Evolutionary conservation across 108 stramenopile species (phyloP), one percentile per base, ranked within the genome.

Genomic region (Chaetoceros tenuissimus): DNA sequence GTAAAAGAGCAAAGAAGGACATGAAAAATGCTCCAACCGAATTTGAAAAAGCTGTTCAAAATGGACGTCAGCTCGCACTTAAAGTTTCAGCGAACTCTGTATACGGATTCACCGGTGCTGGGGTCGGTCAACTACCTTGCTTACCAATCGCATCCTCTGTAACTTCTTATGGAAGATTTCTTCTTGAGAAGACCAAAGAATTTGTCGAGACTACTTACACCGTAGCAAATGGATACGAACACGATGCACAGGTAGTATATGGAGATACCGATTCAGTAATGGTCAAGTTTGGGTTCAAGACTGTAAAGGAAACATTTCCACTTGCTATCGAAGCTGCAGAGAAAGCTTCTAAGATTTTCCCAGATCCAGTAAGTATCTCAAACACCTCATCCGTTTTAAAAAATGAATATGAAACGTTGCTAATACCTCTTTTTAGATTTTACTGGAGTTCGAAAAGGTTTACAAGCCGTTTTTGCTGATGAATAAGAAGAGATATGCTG

Each of bases 401-500:
- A n/a, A n/a, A n/a, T n/a, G n/a, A n/a, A n/a, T n/a, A n/a, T n/a
- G 17, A 45, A 45, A 45, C 17, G 18, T 45, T 18, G 44, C n/a
- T n/a, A n/a, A n/a, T n/a, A n/a, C n/a, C n/a, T n/a, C n/a, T n/a
- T n/a, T n/a, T n/a, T n/a, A n/a, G n/a, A 88, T 88, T 60, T 57
- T 71, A 28, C 47, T 88, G 51, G 86, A 99, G 67, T 99, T 99
- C 60, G 98, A 99, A 70, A 99, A 99, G 84, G 96, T 97, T 0
- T 99, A 99, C 83, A 97, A 77, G 63, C 98, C 98, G 3, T 98
- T 95, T 74, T 81, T 99, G 65, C 86, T 99, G 46, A 94, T 96
- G 91, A 98, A 98, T 78, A 99, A 99, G 79, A 99, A 99, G 80
- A 85, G 96, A 16, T 99, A 99, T 66, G 98, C 98, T 31, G 98